Base-by-base conservation (phyloP, 2,329 filamentous ascomycete species). In the Diaporthe ilicicola region DNA sequence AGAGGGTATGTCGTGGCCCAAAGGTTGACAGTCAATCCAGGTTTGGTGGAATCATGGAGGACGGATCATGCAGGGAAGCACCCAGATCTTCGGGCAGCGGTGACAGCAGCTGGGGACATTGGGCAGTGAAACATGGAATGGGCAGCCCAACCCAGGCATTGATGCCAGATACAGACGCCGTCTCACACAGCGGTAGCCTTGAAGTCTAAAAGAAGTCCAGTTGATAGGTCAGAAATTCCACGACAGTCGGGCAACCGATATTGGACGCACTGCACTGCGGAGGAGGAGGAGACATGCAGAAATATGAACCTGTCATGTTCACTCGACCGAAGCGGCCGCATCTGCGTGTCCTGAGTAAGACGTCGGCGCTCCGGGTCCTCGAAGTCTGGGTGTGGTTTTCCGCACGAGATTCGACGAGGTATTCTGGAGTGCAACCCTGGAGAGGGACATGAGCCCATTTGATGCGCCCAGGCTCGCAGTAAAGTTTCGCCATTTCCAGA, bases 71-170 rank as follows among this genome's bases (percentile, higher is more conserved):
- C 71, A 73, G 71, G 71, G 71, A 67, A 53, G 34, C 34, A 66
- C 71, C 65, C 39, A 50, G 68, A 59, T 67, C 44, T 65, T 71
- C 56, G 64, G 71, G 71, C 67, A 72, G 53, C 64, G 64, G 64
- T 73, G 71, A 68, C 71, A 73, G 56, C 64, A 55, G 70, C 51
- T 56, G 68, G 71, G 64, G 55, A 71, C 69, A 59, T 73, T 71
- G 68, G 71, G 71, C 68, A 71, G 69, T 56, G 55, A 67, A 73
- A 73, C 59, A 56, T 71, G 71, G 55, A 61, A 59, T 65, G 55
- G 55, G 71, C 64, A 71, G 71, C 71, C 71, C 69, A 73, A 73
- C 71, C 56, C 50, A 72, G 69, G 71, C 71, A 73, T 73, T 73
- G 71, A 73, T 73, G 71, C 71, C 71, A 73, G 69, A 73, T 70